Percentiles rank a stretch among this genome's conserved stretches.
These are phyloP conservation scores for Metschnikowia orientalis DNA, from an alignment of 805 yeast genomes.

Conservation along the genomic window DNA sequence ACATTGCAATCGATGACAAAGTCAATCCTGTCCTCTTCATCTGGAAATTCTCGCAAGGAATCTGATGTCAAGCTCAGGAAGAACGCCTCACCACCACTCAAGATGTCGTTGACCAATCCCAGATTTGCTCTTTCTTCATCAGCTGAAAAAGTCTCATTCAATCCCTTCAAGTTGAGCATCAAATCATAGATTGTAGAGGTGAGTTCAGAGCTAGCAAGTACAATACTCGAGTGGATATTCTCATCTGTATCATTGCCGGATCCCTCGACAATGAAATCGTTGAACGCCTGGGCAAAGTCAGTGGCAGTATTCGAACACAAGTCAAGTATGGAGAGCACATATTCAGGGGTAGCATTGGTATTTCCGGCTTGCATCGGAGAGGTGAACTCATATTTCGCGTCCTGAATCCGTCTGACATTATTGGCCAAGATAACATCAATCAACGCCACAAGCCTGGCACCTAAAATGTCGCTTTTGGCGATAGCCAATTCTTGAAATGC, in stretches of 20 bases:
- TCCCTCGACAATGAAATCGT: constrained; percentile 73
- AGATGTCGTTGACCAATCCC: constrained; percentile 49
- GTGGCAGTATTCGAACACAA: constrained; percentile 67
- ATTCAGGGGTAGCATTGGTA: constrained; percentile 68
- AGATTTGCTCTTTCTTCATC: constrained; percentile 53
- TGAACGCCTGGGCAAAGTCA: constrained; percentile 75
- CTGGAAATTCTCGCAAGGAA: constrained; percentile 43
- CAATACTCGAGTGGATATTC: constrained; percentile 58
- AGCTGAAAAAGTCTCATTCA: constrained; percentile 49
- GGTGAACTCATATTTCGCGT: constrained; percentile 61
- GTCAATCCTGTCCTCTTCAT: constrained; percentile 67
- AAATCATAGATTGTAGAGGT: constrained; percentile 60
- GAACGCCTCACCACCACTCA: constrained; percentile 57
- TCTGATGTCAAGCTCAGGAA: constrained; percentile 57
- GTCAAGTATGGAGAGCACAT: constrained; percentile 64
- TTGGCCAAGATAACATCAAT: constrained; percentile 69
- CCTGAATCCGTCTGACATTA: constrained; percentile 71
- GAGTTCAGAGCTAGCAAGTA: constrained; percentile 59
- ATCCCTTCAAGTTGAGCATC: constrained; percentile 65
- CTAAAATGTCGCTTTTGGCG: constrained; percentile 45
- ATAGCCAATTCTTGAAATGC: constrained; percentile 59
- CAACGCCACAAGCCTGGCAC: constrained; percentile 45
- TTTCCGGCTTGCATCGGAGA: constrained; percentile 84
- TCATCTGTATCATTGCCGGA: constrained; percentile 40
- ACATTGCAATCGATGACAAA: constrained; percentile 71